Conservation (phyloP, 2,329 filamentous ascomycete species). For the Paecilomyces dactylethromorphus region DNA sequence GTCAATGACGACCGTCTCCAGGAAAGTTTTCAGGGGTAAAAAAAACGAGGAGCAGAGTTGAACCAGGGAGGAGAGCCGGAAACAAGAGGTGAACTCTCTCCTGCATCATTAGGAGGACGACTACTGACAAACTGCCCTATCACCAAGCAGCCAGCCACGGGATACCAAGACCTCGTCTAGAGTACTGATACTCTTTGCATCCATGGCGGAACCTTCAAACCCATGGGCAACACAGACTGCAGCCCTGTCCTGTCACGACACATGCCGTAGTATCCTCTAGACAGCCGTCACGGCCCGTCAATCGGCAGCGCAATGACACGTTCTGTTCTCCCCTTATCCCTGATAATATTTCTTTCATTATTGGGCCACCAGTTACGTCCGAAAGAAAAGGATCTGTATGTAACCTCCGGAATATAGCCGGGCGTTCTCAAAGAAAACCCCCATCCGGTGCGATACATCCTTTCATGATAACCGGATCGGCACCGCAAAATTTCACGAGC, state of each 20-base stretch:
- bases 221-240: not conserved
- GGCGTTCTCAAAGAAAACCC: not conserved
- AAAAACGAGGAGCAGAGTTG: not conserved
- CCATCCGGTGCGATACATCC: not conserved
- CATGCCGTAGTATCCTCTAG: not conserved
- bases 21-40: not conserved
- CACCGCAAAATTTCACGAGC: not conserved
- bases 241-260: not conserved
- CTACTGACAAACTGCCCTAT: not conserved
- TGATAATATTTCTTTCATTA: not conserved
- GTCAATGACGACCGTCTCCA: not conserved
- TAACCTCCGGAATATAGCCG: not conserved
- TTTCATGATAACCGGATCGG: not conserved
- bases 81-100: not conserved
- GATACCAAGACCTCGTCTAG: too few species aligned
- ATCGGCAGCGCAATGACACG: not conserved
- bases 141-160: not conserved
- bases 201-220: not conserved
- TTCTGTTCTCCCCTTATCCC: not conserved
- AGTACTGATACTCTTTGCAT: not conserved
- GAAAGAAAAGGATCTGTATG: not conserved
- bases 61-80: not conserved
- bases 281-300: not conserved
- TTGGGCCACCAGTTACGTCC: not conserved
- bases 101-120: not conserved